These are phyloP conservation scores for Berberis vulgaris DNA, from an alignment of 164 flowering plant genomes.

Conservation along the genomic window DNA sequence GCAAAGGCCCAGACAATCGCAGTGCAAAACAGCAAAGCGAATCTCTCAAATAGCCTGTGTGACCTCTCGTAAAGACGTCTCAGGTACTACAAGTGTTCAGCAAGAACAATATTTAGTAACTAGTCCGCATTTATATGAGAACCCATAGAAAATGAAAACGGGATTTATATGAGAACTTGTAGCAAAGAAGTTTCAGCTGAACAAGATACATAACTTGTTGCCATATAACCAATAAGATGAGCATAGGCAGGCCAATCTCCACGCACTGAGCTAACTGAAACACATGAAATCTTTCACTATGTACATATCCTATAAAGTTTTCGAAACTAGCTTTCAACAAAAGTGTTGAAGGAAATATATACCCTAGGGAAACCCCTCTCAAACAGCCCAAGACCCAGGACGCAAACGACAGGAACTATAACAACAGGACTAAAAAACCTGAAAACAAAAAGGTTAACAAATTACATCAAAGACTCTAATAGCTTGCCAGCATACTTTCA, in stretches of 20 bases:
- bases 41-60: conserved; percentile 44
- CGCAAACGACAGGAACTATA: conserved; percentile 67
- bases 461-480: neutral
- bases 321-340: neutral
- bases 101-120: neutral
- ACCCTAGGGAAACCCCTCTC: conserved; percentile 89
- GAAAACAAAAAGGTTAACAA: conserved; percentile 8
- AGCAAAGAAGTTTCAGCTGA: conserved; percentile 7
- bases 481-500: no score
- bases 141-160: neutral
- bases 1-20: conserved; percentile 83
- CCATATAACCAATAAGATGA: conserved; percentile 49
- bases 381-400: conserved; percentile 85
- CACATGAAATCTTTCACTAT: conserved; percentile 3
- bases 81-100: conserved; percentile 45
- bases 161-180: conserved; percentile 1
- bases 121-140: no score
- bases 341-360: conserved; percentile 5
- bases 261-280: conserved; percentile 79
- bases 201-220: conserved; percentile 50
- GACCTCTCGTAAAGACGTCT: conserved; percentile 34
- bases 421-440: conserved; percentile 76
- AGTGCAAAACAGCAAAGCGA: conserved; percentile 66
- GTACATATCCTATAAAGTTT: neutral
- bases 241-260: conserved; percentile 88